These are phyloP conservation scores for Hericium rajendrae DNA, from an alignment of 768 basidiomycete species.

Conservation along the genomic window DNA sequence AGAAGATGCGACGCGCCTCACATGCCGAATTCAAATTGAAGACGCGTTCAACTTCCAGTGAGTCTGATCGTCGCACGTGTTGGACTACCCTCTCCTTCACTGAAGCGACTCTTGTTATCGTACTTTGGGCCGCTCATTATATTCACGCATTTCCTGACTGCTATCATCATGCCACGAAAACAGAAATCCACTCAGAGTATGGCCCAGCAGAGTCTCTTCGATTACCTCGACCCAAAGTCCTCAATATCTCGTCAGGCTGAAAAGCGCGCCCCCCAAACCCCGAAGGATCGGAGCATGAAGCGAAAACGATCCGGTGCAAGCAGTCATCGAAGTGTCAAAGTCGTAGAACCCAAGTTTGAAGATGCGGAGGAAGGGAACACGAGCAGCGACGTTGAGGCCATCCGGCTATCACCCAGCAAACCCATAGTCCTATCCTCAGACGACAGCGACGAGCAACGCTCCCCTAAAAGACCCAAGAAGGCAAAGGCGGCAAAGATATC, in stretches of 20 bases:
- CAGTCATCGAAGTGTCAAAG: no score
- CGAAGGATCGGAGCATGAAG: no score
- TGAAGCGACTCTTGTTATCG: no score
- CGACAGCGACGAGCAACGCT: slow-evolving; percentile 17
- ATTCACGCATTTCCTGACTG: no score
- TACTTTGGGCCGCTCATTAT: no score
- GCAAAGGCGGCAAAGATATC: no score
- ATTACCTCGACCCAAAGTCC: not conserved
- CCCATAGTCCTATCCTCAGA: slow-evolving; percentile 9
- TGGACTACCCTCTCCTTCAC: no score
- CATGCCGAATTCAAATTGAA: no score
- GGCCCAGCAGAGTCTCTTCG: not conserved
- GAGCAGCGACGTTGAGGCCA: slow-evolving; percentile 40
- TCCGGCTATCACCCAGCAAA: slow-evolving; percentile 36
- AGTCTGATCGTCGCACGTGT: no score
- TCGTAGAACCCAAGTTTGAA: not conserved
- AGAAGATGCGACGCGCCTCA: no score
- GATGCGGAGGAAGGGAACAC: slow-evolving; percentile 17
- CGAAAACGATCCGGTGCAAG: no score
- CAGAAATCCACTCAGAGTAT: not conserved
- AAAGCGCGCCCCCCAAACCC: not conserved
- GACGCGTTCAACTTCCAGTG: no score
- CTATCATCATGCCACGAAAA: slow-evolving; percentile 5
- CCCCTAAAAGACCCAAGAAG: slow-evolving; percentile 18
- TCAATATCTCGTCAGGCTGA: not conserved